Conservation (phyloP, 805 yeast genomes). For the Alloascoidea africana region DNA sequence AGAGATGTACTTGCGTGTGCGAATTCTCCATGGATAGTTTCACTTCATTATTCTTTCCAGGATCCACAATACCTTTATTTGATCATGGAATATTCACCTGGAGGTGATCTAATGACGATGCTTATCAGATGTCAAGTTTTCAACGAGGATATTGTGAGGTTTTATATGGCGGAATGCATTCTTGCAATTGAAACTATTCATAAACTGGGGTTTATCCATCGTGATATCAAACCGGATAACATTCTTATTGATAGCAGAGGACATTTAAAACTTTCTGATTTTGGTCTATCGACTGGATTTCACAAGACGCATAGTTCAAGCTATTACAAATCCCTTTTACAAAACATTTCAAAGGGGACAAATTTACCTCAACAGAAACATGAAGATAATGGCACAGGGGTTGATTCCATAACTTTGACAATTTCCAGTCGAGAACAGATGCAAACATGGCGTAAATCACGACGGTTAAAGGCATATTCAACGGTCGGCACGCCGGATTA, state of each 20-base stretch:
- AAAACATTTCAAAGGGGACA: too few relatives aligned
- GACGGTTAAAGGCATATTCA: conserved; percentile 88
- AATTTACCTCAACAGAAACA: too few relatives aligned
- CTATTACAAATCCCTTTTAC: conserved; percentile 72
- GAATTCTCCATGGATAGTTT: conserved; percentile 82
- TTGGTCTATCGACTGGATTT: conserved; percentile 80
- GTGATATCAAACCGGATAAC: conserved; percentile 97
- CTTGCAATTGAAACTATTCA: conserved; percentile 91
- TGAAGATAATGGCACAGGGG: too few relatives aligned
- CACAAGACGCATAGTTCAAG: conserved; percentile 88
- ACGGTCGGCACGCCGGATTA: conserved; percentile 96
- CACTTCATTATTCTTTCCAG: conserved; percentile 69
- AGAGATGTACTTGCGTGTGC: conserved; percentile 88
- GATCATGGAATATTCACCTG: conserved; percentile 74
- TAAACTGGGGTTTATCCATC: conserved; percentile 82
- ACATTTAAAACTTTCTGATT: conserved; percentile 55
- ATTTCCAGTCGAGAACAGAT: conserved; percentile 91
- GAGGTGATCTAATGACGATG: conserved; percentile 91
- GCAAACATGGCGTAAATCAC: conserved; percentile 89
- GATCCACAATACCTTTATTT: conserved; percentile 60
- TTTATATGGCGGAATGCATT: conserved; percentile 93
- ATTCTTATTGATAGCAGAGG: conserved; percentile 72
- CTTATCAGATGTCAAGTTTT: conserved; percentile 87
- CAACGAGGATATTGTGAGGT: conserved; percentile 77
- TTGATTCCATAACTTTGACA: conserved; percentile 88